Evolutionary conservation across 1,139 yeast genomes (phyloP).

Genomic region (Scheffersomyces lignicola): DNA sequence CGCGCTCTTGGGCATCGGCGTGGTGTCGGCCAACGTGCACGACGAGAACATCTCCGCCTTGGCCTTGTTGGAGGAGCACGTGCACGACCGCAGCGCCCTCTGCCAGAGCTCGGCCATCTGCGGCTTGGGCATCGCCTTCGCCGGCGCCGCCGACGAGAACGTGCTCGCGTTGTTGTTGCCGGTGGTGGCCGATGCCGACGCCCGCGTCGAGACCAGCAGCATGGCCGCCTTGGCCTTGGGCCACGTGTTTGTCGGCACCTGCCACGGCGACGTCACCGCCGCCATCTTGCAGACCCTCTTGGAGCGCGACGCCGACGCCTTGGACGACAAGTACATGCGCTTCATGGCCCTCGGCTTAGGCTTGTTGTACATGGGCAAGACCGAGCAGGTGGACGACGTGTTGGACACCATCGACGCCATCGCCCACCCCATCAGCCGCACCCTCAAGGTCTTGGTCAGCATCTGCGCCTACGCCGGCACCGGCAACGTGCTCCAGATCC

Average conservation of each 20-base stretch:
- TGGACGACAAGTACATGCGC: conserved; percentile 83
- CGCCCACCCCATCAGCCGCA: conserved; percentile 90
- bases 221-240: conserved; percentile 92
- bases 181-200: conserved; percentile 77
- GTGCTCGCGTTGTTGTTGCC: conserved; percentile 77
- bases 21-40: conserved; percentile 91
- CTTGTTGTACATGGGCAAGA: conserved; percentile 87
- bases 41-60: conserved; percentile 95
- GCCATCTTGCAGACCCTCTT: conserved; percentile 85
- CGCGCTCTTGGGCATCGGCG: conserved; percentile 93
- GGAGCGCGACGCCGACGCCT: conserved; percentile 77
- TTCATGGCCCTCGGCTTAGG: conserved; percentile 94
- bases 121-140: conserved; percentile 93
- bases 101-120: conserved; percentile 80
- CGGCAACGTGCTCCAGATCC: conserved; percentile 95
- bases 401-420: conserved; percentile 93
- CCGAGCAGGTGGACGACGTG: conserved; percentile 93
- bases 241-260: conserved; percentile 92
- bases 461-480: conserved; percentile 97
- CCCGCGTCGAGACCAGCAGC: conserved; percentile 76
- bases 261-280: conserved; percentile 91
- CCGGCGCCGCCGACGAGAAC: conserved; percentile 90
- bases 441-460: conserved; percentile 85
- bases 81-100: conserved; percentile 48
- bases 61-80: conserved; percentile 80